These are phyloP conservation scores for Allium cepa DNA, from an alignment of 106 monocot genomes.

Conservation along the genomic window DNA sequence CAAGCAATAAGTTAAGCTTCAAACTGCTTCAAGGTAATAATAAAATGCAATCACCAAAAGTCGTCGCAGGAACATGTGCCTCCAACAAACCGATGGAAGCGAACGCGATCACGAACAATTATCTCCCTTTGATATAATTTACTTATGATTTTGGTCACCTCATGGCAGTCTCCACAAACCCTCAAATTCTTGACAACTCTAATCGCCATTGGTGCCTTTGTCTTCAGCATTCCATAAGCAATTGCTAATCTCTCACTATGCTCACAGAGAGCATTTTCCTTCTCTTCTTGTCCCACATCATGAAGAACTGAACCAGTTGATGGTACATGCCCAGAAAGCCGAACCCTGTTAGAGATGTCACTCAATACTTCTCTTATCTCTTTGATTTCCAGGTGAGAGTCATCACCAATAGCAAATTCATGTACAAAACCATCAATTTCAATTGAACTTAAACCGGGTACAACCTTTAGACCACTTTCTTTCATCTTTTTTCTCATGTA, in stretches of 20 bases:
- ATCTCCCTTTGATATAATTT: conserved; percentile 64
- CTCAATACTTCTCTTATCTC: conserved; percentile 51
- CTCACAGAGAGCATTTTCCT: conserved; percentile 71
- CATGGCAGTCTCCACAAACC: conserved; percentile 78
- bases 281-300: conserved; percentile 91
- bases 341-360: conserved; percentile 46
- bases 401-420: conserved; percentile 62
- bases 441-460: conserved; percentile 73
- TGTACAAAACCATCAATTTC: conserved; percentile 79
- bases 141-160: conserved; percentile 83
- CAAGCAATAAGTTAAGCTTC: too few relatives aligned
- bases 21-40: too few relatives aligned
- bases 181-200: conserved; percentile 84
- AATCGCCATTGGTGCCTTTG: conserved; percentile 39
- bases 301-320: conserved; percentile 55
- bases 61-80: conserved; percentile 82
- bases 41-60: conserved; percentile 56
- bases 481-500: conserved; percentile 84
- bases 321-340: conserved; percentile 57
- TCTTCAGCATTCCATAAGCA: conserved; percentile 79
- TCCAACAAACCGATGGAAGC: conserved; percentile 63
- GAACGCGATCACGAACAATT: conserved; percentile 71
- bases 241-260: conserved; percentile 96
- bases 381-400: conserved; percentile 67
- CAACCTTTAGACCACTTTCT: conserved; percentile 38